Base-by-base conservation (phyloP, 768 basidiomycete genomes). In the Kwoniella botswanensis region DNA sequence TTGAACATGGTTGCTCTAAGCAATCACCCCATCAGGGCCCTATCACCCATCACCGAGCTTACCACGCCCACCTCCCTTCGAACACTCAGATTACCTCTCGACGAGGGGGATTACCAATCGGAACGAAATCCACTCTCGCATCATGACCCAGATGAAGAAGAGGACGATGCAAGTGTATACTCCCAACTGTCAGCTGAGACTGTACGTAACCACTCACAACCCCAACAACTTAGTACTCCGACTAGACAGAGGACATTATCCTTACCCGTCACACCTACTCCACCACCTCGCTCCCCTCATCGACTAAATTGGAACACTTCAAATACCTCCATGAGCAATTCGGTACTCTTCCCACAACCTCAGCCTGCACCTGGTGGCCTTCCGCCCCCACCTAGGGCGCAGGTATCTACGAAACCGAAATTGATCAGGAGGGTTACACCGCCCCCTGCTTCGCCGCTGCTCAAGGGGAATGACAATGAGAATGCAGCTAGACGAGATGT, bases 1-100 rank as follows among this genome's bases (percentile, higher is more conserved):
- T 22, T 41, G 46, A 43, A 5, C 11, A 68, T 68, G 67, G 58
- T 55, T 6, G 18, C 46, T 4, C 11, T 54, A 3, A 65, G 21
- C 22, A 26, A 55, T 12, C 69, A 59, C 29, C 53, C 62, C 18
- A 24, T 70, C 15, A 62, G 77, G 21, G 46, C 73, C 10, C 70
- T 79, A 9, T 79, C 78, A 13, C 78, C 78, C n/a, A 79, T 79
- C 68, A 79, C 78, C 17, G 78, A 79, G 43, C 73, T 74, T 42
- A 76, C 71, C 41, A 77, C 78, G 9, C 76, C 74, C 7, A 60
- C 57, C 0, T 77, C 78, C 11, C 26, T 67, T 2, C 71, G 72
- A 13, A 61, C 71, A 21, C 44, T 64, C 2, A 54, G 26, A 44
- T 29, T 70, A 21, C 63, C 69, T 5, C 46, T 54, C 2, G 63